These are phyloP conservation scores for Boletus tylopilopsis DNA, from an alignment of 768 basidiomycete species.

Conservation along the genomic window DNA sequence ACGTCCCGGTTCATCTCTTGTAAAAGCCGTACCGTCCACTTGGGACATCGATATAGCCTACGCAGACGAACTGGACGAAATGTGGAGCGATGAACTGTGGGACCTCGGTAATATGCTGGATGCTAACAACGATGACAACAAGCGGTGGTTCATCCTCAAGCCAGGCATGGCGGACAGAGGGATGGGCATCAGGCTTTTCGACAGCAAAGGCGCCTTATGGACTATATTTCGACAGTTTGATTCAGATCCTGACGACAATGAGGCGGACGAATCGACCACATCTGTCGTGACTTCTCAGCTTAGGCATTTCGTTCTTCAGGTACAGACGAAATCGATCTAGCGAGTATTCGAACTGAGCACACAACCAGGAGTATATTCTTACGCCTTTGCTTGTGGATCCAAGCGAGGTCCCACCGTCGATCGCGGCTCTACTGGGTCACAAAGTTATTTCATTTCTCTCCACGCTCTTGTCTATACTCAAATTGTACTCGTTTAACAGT, in stretches of 20 bases:
- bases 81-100: slow-evolving; percentile 90
- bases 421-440: slow-evolving; percentile 39
- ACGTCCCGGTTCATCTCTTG: slow-evolving; percentile 54
- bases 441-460: slow-evolving; percentile 46
- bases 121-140: slow-evolving; percentile 17
- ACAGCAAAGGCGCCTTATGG: slow-evolving; percentile 66
- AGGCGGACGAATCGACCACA: slow-evolving; percentile 41
- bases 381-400: slow-evolving; percentile 79
- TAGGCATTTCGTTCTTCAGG: slow-evolving; percentile 96
- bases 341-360: slow-evolving; percentile 3
- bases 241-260: slow-evolving; percentile 47
- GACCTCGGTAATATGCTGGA: slow-evolving; percentile 70
- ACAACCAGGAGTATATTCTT: slow-evolving; percentile 74
- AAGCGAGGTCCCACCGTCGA: slow-evolving; percentile 35
- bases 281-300: slow-evolving; percentile 81
- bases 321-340: slow-evolving; percentile 26
- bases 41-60: slow-evolving; percentile 85
- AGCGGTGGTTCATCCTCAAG: slow-evolving; percentile 91
- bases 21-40: slow-evolving; percentile 59
- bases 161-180: slow-evolving; percentile 97
- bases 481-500: slow-evolving; percentile 46
- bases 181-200: slow-evolving; percentile 90
- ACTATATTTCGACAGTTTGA: slow-evolving; percentile 83
- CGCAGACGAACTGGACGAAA: slow-evolving; percentile 91
- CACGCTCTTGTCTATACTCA: neutral